A percentile compares a stretch with the other conserved stretches of the same genome.
Conservation (phyloP, 768 basidiomycete genomes). For the Mycena haematopus region DNA sequence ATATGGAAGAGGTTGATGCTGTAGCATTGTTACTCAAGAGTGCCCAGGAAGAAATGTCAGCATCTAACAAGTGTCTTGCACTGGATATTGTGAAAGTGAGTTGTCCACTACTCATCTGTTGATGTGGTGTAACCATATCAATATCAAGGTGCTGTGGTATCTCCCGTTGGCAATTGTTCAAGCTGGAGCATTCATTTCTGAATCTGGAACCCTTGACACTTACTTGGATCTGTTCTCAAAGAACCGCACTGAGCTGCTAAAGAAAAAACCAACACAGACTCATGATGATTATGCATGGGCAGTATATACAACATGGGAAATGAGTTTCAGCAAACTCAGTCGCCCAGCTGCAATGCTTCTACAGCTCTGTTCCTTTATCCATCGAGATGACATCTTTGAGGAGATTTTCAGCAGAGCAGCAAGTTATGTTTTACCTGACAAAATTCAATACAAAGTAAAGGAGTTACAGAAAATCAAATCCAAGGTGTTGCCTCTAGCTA, state of each 20-base stretch:
- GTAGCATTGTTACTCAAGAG: constrained; percentile 3
- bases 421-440: too few species aligned
- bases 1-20: constrained; percentile 10
- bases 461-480: too few species aligned
- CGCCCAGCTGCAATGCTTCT: background rate
- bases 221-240: too few species aligned
- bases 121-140: too few species aligned
- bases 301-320: constrained; percentile 21
- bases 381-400: background rate
- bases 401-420: background rate
- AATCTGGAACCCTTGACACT: too few species aligned
- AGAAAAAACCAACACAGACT: constrained; percentile 3
- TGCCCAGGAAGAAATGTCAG: background rate
- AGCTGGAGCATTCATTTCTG: too few species aligned
- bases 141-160: background rate
- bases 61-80: background rate
- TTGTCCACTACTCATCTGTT: constrained; percentile 4
- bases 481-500: too few species aligned
- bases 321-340: constrained; percentile 13
- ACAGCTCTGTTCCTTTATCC: background rate
- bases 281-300: constrained; percentile 18
- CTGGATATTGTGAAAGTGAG: too few species aligned
- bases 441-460: too few species aligned
- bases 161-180: too few species aligned
- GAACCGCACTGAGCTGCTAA: too few species aligned